Percentiles rank a stretch among this genome's conserved stretches.
phyloP scores from a whole-genome alignment of 352 stramenopile genomes.

The Phytophthora tentaculata region DNA sequence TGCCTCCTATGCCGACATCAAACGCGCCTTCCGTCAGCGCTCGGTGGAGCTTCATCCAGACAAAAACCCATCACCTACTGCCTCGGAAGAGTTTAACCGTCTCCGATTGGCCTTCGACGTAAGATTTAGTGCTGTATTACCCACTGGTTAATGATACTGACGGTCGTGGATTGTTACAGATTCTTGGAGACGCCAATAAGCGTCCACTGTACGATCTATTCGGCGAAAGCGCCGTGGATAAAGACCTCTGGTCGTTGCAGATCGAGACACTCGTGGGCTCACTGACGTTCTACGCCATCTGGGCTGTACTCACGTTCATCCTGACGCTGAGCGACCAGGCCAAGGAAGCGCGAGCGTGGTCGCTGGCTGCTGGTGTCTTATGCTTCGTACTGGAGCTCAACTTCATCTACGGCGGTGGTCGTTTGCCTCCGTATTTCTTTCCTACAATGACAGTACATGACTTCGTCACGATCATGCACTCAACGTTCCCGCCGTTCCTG shows the following conservation, averaged over 20 bases:
- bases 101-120: conserved; percentile 96
- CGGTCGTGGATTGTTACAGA: conserved; percentile 16
- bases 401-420: conserved; percentile 73
- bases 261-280: conserved; percentile 92
- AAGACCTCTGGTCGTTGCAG: conserved; percentile 88
- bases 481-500: conserved; percentile 95
- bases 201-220: conserved; percentile 97
- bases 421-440: conserved; percentile 68
- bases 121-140: conserved; percentile 11
- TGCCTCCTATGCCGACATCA: conserved; percentile 94
- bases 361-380: conserved; percentile 92
- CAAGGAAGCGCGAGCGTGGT: conserved; percentile 91
- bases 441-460: conserved; percentile 92
- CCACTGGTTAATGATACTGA: conserved; percentile 9
- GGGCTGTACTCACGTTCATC: conserved; percentile 95
- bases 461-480: conserved; percentile 92
- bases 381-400: conserved; percentile 96
- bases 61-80: conserved; percentile 94
- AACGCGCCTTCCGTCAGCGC: conserved; percentile 95
- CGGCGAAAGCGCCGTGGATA: conserved; percentile 88
- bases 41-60: conserved; percentile 97
- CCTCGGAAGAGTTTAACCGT: conserved; percentile 92
- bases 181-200: conserved; percentile 91
- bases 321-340: conserved; percentile 93
- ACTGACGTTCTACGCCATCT: conserved; percentile 96